Conservation (phyloP, 257 asterid genomes). For the Asclepias syriaca region DNA sequence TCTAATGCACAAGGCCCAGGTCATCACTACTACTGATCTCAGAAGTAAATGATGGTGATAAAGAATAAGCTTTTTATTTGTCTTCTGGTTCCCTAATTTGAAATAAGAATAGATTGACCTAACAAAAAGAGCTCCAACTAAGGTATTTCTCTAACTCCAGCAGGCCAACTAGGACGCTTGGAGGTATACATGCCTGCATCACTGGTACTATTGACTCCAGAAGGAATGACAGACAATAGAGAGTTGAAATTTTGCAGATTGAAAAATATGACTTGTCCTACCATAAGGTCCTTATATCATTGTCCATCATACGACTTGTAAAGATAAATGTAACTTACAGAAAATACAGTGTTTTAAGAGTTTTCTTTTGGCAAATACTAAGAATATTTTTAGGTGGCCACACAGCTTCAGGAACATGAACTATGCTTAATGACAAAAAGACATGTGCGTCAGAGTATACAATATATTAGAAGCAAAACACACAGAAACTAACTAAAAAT, state of each 20-base stretch:
- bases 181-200: too few relatives aligned
- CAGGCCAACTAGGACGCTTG: too few relatives aligned
- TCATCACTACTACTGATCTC: neutral
- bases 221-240: neutral
- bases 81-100: neutral
- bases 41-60: neutral
- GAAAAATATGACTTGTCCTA: neutral
- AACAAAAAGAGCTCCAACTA: too few relatives aligned
- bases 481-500: neutral
- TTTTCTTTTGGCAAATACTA: neutral
- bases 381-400: neutral
- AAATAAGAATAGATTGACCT: neutral
- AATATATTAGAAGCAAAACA: neutral
- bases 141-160: too few relatives aligned
- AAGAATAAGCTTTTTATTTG: neutral
- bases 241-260: neutral
- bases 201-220: neutral
- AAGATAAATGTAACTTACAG: neutral
- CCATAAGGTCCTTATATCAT: neutral
- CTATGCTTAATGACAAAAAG: neutral
- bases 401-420: neutral
- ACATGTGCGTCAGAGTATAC: neutral
- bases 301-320: neutral
- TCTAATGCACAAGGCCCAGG: neutral
- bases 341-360: neutral